Conservation (phyloP, 139 green algal species). For the Tetradesmus lagerheimii region DNA sequence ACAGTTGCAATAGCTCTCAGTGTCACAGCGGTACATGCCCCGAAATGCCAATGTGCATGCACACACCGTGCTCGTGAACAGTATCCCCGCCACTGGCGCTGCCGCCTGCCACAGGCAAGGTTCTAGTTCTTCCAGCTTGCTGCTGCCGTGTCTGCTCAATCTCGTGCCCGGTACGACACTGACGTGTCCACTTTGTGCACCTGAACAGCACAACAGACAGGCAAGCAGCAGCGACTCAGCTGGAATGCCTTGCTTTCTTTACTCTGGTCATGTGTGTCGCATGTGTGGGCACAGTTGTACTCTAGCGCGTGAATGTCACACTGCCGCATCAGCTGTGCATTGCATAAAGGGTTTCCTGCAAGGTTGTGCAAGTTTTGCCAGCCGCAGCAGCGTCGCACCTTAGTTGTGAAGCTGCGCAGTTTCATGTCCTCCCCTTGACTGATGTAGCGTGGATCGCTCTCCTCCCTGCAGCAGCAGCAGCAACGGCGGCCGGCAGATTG, state of each 20-base stretch:
- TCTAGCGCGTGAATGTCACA: too few species aligned
- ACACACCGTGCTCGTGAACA: too few species aligned
- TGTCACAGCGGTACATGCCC: too few species aligned
- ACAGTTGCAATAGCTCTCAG: too few species aligned
- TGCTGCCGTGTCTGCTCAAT: neutral
- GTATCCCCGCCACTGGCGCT: too few species aligned
- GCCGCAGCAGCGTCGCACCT: conserved; percentile 61
- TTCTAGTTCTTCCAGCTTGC: neutral
- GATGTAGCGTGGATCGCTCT: conserved; percentile 90
- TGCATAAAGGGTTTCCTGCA: too few species aligned
- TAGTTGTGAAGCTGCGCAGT: conserved; percentile 94
- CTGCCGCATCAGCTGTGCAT: too few species aligned
- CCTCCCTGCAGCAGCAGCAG: conserved; percentile 74
- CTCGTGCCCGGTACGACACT: conserved; percentile 79
- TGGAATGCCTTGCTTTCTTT: too few species aligned
- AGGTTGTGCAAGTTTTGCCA: too few species aligned
- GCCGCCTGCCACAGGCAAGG: neutral
- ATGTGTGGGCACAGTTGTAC: too few species aligned
- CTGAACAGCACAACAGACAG: conserved; percentile 38
- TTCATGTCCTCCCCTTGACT: conserved; percentile 84
- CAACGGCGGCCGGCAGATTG: neutral
- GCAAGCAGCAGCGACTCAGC: neutral
- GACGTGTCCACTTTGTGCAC: conserved; percentile 93
- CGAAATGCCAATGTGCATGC: too few species aligned
- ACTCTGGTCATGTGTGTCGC: too few species aligned